Base-by-base conservation (phyloP, 805 yeast genomes). In the Hanseniaspora occidentalis region DNA sequence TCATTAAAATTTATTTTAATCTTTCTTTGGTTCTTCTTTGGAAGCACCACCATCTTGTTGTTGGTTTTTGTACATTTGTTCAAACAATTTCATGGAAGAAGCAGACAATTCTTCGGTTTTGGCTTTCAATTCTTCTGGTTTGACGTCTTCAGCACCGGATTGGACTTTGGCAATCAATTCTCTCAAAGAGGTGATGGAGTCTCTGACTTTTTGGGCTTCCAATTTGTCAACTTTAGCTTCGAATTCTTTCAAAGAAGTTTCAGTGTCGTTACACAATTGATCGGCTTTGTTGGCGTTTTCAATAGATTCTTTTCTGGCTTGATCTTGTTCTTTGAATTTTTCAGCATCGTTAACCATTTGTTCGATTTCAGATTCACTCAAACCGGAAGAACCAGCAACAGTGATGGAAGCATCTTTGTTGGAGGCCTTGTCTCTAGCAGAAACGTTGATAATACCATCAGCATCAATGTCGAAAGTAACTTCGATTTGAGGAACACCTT, bases 381-480 rank as follows among this genome's bases (percentile, higher is more conserved):
- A 70, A 65, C 96, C 96, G 36, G 95, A 84, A 43, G 95, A 83
- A 51, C 95, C 96, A 51, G 95, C 95, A 49, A 86, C 96, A 39
- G 96, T 86, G 67, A 86, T 88, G 46, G 95, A 84, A 43, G 95
- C 86, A 52, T 83, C 88, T 75, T 86, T 86, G 71, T 81, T 84
- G 49, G 94, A 77, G 49, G 88, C 92, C 74, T 85, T 83, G 70
- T 86, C 96, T 56, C 79, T 78, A 42, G 96, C 96, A 63, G 84
- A 77, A 44, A 86, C 96, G 72, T 86, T 88, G 71, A 86, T 85
- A 63, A 86, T 88, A 58, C 96, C 96, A 67, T 86, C 96, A 50
- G 96, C 94, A 65, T 86, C 96, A 61, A 86, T 83, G 68, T 88
- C 96, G 63, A 86, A 86, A 47, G 95, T 75, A 62, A 86, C 96